Percentiles rank a stretch among this genome's conserved stretches.
These are phyloP conservation scores for Dothistroma pini DNA, from an alignment of 2,329 filamentous ascomycete genomes.

Conservation along the genomic window DNA sequence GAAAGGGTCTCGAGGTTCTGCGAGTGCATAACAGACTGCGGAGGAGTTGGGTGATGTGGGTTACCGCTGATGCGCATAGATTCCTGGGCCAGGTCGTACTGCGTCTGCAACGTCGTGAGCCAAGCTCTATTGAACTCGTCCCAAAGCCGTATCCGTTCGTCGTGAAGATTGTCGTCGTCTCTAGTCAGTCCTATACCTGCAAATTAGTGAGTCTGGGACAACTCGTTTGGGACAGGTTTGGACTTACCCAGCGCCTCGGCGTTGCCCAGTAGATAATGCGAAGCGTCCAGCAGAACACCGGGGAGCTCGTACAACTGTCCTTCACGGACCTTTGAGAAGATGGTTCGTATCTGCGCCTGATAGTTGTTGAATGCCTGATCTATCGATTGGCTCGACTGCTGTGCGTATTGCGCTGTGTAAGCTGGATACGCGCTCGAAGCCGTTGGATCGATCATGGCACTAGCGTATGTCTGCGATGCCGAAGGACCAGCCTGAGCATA, in stretches of 20 bases:
- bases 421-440: conserved; percentile 33
- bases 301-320: conserved; percentile 59
- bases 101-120: conserved; percentile 77
- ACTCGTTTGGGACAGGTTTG: conserved; percentile 35
- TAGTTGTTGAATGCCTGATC: conserved; percentile 67
- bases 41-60: conserved; percentile 42
- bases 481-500: conserved; percentile 57
- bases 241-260: conserved; percentile 62
- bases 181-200: conserved; percentile 66
- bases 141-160: conserved; percentile 81
- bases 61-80: conserved; percentile 58
- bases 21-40: conserved; percentile 63
- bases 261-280: conserved; percentile 64
- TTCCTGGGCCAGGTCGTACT: conserved; percentile 67
- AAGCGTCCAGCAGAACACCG: conserved; percentile 57
- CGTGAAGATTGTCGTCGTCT: conserved; percentile 73
- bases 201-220: conserved; percentile 29
- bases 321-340: conserved; percentile 68
- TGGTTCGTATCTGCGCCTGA: conserved; percentile 54
- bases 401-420: conserved; percentile 25
- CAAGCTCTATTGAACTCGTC: conserved; percentile 92
- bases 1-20: conserved; percentile 74
- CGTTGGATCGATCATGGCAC: conserved; percentile 51
- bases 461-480: conserved; percentile 50
- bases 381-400: conserved; percentile 33